phyloP scores from a whole-genome alignment of 129 eudicot genomes.

The Tagetes patula region DNA sequence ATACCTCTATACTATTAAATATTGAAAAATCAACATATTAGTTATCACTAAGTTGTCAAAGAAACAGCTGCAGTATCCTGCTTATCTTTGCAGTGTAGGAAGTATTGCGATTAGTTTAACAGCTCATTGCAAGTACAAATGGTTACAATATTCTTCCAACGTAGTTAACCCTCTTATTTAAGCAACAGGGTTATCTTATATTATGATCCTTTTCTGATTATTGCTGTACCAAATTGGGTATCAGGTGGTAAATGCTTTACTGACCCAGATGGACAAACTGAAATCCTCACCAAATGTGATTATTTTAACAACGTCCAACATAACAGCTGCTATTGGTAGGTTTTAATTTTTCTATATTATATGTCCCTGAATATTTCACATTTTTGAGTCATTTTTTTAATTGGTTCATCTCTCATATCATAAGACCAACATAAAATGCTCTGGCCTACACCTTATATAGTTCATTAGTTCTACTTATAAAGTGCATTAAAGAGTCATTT shows the following conservation, averaged over 20 bases:
- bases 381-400: neutral
- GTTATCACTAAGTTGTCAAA: neutral
- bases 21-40: neutral
- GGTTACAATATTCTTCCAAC: neutral
- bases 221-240: conserved; percentile 28
- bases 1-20: neutral
- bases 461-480: neutral
- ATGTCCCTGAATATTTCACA: neutral
- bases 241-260: conserved; percentile 95
- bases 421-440: conserved; percentile 6
- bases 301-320: conserved; percentile 86
- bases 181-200: conserved; percentile 20
- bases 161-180: neutral
- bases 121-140: conserved; percentile 16
- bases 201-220: conserved; percentile 17
- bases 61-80: conserved; percentile 15
- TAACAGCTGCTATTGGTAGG: conserved; percentile 95
- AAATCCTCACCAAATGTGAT: conserved; percentile 91
- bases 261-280: conserved; percentile 94
- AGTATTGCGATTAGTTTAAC: conserved; percentile 5
- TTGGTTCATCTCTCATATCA: neutral
- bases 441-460: neutral
- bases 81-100: conserved; percentile 16
- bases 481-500: neutral
- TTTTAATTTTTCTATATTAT: neutral